phyloP scores from a whole-genome alignment of 345 rosid species.

The Erysimum cheiranthoides region DNA sequence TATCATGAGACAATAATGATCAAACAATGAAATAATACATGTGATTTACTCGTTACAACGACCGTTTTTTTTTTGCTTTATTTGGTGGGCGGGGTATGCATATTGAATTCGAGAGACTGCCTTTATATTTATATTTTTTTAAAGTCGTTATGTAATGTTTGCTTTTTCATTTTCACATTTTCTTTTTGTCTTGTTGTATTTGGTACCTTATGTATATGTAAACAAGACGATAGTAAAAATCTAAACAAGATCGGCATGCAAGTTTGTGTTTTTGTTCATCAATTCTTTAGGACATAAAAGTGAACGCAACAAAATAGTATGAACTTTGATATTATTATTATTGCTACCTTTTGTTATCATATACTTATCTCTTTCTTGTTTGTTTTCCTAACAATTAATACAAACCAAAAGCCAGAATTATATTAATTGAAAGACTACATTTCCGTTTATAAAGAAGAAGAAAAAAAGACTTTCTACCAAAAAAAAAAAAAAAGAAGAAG shows the following conservation, averaged over 20 bases:
- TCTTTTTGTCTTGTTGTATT: slow-evolving; percentile 29
- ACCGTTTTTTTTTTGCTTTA: slow-evolving; percentile 28
- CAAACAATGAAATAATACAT: slow-evolving; percentile 18
- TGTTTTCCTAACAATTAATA: neutral
- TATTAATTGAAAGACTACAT: neutral
- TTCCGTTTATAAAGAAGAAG: too few species aligned
- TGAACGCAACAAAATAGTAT: neutral
- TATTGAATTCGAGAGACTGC: slow-evolving; percentile 1
- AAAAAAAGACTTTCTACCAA: too few species aligned
- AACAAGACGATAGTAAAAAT: slow-evolving; percentile 29
- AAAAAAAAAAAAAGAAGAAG: too few species aligned
- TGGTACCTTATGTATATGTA: slow-evolving; percentile 13
- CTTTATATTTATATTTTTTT: neutral
- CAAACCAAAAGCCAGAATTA: neutral
- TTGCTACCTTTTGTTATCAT: slow-evolving; percentile 18
- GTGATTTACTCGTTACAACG: slow-evolving; percentile 17
- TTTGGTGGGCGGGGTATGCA: slow-evolving; percentile 30
- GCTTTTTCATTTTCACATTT: neutral
- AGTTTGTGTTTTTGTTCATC: slow-evolving; percentile 21
- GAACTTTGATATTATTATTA: neutral
- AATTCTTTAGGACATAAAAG: slow-evolving; percentile 1
- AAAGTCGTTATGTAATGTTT: neutral
- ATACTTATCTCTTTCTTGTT: neutral
- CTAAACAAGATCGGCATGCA: slow-evolving; percentile 34
- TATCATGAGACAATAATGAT: slow-evolving; percentile 28